Conservation (phyloP, 2,329 filamentous ascomycete genomes). For the Ceratocystis variospora region DNA sequence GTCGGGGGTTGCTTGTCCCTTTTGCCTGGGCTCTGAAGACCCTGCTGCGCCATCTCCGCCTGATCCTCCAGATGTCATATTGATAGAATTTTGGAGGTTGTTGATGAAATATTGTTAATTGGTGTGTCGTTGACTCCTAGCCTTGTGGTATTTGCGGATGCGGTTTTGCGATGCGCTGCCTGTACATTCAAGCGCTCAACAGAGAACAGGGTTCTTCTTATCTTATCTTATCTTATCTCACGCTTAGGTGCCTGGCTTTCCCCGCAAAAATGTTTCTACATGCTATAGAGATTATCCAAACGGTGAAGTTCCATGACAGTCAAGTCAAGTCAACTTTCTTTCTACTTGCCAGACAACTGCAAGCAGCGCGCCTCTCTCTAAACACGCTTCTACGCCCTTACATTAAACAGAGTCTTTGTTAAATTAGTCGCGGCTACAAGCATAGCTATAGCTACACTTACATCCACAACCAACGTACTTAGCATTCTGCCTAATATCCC, state of each 20-base stretch:
- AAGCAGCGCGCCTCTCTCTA: no score
- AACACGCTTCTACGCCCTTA: no score
- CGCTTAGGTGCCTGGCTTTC: neutral
- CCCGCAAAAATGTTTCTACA: neutral
- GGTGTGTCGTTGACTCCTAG: neutral
- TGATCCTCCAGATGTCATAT: conserved; percentile 10
- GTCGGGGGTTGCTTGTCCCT: conserved; percentile 69
- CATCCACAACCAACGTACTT: neutral
- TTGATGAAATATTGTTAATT: neutral
- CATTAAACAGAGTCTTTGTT: no score
- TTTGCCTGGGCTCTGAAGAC: conserved; percentile 48
- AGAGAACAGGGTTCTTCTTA: neutral
- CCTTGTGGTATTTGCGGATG: conserved; percentile 7
- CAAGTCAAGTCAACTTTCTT: neutral
- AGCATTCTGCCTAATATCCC: neutral
- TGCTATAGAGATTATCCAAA: neutral
- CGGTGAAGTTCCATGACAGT: neutral
- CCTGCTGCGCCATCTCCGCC: conserved; percentile 42
- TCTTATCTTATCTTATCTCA: neutral
- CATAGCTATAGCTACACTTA: no score
- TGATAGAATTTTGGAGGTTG: neutral
- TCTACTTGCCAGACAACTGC: neutral
- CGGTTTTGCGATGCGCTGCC: conserved; percentile 5
- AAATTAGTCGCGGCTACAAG: no score
- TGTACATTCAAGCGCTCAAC: neutral